Percentiles rank a stretch among this genome's conserved stretches.
phyloP scores from a whole-genome alignment of 2,329 filamentous ascomycete genomes.

The Fusarium sp. region DNA sequence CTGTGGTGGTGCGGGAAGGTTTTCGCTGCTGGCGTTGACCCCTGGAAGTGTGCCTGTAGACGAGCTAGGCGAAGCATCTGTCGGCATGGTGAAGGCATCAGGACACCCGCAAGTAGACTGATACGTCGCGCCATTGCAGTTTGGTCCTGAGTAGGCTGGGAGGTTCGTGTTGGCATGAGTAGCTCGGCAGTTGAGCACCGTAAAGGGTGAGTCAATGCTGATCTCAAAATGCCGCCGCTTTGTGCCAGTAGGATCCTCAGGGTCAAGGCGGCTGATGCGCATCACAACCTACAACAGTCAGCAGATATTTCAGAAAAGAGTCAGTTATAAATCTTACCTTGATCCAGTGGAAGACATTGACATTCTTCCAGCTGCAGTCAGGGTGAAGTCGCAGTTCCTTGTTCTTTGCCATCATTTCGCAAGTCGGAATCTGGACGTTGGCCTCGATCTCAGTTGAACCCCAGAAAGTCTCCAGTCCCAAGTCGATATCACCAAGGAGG shows the following conservation, averaged over 20 bases:
- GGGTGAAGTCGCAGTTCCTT: conserved; percentile 77
- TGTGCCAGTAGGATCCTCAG: conserved; percentile 75
- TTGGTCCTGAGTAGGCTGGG: conserved; percentile 76
- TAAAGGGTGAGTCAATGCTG: conserved; percentile 95
- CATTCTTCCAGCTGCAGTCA: conserved; percentile 93
- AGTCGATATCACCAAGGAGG: conserved; percentile 82
- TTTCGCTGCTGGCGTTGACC: conserved; percentile 50
- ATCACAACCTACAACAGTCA: conserved; percentile 78
- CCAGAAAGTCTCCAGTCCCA: conserved; percentile 77
- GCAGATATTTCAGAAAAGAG: not conserved
- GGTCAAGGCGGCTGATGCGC: conserved; percentile 87
- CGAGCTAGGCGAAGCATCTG: conserved; percentile 77
- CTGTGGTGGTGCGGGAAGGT: conserved; percentile 63
- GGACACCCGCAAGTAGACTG: conserved; percentile 67
- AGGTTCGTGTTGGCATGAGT: conserved; percentile 89
- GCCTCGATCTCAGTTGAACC: conserved; percentile 95
- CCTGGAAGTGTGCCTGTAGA: conserved; percentile 63
- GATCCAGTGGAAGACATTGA: conserved; percentile 96
- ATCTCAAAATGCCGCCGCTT: conserved; percentile 94
- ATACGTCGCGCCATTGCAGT: conserved; percentile 59
- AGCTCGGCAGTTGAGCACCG: conserved; percentile 92
- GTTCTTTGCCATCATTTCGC: conserved; percentile 85
- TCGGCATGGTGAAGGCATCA: conserved; percentile 61
- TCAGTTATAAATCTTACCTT: conserved; percentile 70
- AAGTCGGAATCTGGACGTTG: conserved; percentile 91